Percentiles rank a stretch among this genome's conserved stretches.
These are phyloP conservation scores for Dictyostelium intermedium DNA, from an alignment of 78 protist genomes.

Conservation along the genomic window DNA sequence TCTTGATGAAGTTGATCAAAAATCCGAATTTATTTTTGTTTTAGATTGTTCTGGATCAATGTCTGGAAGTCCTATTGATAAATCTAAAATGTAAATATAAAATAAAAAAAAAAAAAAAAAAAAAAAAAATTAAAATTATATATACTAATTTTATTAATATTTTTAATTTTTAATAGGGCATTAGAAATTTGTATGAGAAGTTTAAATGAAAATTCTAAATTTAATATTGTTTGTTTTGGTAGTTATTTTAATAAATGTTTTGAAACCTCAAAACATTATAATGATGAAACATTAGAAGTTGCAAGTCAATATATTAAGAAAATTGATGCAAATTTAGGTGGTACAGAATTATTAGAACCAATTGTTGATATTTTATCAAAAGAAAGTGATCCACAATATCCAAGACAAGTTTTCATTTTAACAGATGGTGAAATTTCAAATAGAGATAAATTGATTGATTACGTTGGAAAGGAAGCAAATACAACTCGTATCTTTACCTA, in stretches of 20 bases:
- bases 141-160: not conserved
- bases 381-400: conserved; percentile 16
- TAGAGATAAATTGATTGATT: conserved; percentile 47
- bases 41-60: conserved; percentile 74
- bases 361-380: conserved; percentile 20
- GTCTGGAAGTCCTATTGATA: conserved; percentile 48
- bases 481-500: conserved; percentile 67
- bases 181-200: conserved; percentile 46
- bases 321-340: conserved; percentile 74
- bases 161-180: not conserved
- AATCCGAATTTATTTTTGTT: conserved; percentile 46
- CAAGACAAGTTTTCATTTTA: conserved; percentile 78
- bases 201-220: conserved; percentile 55
- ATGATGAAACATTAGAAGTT: conserved; percentile 29
- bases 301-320: not conserved
- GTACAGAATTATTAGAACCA: conserved; percentile 55
- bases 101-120: not conserved
- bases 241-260: not conserved
- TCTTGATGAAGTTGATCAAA: conserved; percentile 48
- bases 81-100: conserved; percentile 14
- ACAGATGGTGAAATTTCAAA: conserved; percentile 75
- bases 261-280: not conserved
- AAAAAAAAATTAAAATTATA: no score
- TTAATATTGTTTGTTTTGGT: conserved; percentile 74
- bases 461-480: conserved; percentile 52